Conservation (phyloP, 306 rosid genomes). For the Dalbergia cochinchinensis region DNA sequence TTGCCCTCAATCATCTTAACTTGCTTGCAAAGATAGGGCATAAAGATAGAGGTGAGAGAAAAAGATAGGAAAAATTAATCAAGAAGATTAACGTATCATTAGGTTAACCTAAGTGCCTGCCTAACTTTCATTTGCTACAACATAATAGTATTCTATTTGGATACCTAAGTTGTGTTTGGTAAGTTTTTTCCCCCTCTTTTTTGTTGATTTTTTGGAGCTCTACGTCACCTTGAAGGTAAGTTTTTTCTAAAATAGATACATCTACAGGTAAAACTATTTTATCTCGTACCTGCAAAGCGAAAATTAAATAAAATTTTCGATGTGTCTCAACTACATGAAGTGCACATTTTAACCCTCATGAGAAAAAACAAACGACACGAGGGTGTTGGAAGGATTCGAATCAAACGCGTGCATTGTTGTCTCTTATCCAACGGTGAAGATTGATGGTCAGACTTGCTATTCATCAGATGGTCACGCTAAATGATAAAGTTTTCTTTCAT, state of each 20-base stretch:
- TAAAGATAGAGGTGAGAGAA: neutral
- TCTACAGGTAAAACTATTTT: neutral
- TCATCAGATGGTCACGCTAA: conserved; percentile 40
- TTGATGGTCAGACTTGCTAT: conserved; percentile 21
- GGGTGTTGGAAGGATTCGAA: conserved; percentile 9
- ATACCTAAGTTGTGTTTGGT: conserved; percentile 42
- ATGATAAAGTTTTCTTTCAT: conserved; percentile 40
- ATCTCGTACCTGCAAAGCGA: conserved; percentile 28
- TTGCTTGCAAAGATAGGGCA: conserved; percentile 49
- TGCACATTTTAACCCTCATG: neutral
- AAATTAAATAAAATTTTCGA: conserved; percentile 55
- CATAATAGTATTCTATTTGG: conserved; percentile 31
- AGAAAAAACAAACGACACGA: conserved; percentile 1
- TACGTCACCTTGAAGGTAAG: conserved; percentile 44
- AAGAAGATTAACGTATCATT: conserved; percentile 39
- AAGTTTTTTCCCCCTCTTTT: conserved; percentile 23
- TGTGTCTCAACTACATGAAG: conserved; percentile 21
- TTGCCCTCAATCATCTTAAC: conserved; percentile 44
- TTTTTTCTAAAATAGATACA: too few relatives aligned
- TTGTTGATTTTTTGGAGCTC: neutral
- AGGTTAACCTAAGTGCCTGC: conserved; percentile 34
- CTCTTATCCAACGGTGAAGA: conserved; percentile 36
- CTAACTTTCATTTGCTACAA: conserved; percentile 48
- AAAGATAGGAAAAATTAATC: neutral
- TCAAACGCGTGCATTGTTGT: neutral